Evolutionary conservation across 1,139 yeast species (phyloP).

Genomic region (Nakaseomyces sp.): DNA sequence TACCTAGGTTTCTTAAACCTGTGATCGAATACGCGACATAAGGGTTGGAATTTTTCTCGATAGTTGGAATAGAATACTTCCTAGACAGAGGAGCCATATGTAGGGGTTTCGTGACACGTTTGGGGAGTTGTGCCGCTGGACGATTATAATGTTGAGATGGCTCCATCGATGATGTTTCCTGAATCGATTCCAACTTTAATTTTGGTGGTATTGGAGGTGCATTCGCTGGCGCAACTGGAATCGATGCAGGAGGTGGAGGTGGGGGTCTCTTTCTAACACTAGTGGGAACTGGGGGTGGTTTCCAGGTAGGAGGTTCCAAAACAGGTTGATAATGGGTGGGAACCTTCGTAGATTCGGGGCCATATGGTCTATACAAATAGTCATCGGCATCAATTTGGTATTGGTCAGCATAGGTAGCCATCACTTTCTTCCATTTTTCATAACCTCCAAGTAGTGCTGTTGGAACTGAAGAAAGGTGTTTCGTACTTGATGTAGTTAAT

Average conservation of each 20-base stretch:
- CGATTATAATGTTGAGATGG: not conserved
- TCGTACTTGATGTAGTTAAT: conserved; percentile 17
- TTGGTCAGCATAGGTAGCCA: conserved; percentile 17
- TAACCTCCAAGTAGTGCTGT: conserved; percentile 28
- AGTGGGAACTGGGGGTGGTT: conserved; percentile 22
- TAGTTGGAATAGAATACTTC: conserved; percentile 30
- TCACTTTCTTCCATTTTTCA: conserved; percentile 30
- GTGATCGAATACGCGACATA: conserved; percentile 43
- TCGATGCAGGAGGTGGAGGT: conserved; percentile 24
- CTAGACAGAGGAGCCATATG: not conserved
- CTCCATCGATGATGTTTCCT: not conserved
- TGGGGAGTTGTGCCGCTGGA: conserved; percentile 7
- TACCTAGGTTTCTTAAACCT: conserved; percentile 61
- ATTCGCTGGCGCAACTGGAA: conserved; percentile 11
- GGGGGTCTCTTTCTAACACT: conserved; percentile 24
- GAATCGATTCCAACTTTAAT: conserved; percentile 7
- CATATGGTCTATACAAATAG: conserved; percentile 21
- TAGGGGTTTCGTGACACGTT: not conserved
- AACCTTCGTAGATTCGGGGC: conserved; percentile 8
- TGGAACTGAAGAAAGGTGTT: conserved; percentile 19
- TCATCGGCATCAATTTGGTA: conserved; percentile 16
- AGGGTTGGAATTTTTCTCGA: conserved; percentile 33
- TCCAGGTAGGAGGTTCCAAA: conserved; percentile 16
- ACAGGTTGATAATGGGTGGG: conserved; percentile 7
- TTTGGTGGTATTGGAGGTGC: conserved; percentile 19